A percentile compares a stretch with the other conserved stretches of the same genome.
Evolutionary conservation across 768 basidiomycete species (phyloP).

Genomic region (Baorangia bicolor): DNA sequence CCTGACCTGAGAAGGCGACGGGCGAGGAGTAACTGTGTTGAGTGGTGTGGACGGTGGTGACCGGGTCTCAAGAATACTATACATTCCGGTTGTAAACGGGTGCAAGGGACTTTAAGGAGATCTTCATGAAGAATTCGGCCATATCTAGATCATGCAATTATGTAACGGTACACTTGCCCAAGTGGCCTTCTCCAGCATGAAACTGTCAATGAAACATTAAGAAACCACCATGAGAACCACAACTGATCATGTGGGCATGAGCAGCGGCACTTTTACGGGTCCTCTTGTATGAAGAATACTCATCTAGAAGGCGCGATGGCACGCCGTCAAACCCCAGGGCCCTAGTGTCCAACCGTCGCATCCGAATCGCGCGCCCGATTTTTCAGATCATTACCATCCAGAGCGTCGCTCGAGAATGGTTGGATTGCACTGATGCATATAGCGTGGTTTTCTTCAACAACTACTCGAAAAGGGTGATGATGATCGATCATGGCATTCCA

Average conservation of each 20-base stretch:
- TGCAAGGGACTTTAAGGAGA: background rate
- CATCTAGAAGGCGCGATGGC: too few species aligned
- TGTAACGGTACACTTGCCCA: background rate
- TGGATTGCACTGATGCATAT: background rate
- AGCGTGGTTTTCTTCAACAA: background rate
- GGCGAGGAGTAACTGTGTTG: conserved; percentile 1
- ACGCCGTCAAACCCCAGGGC: too few species aligned
- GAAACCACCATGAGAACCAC: background rate
- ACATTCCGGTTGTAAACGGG: background rate
- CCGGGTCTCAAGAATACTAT: background rate
- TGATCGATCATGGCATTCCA: background rate
- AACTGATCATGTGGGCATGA: background rate
- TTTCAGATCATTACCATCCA: background rate
- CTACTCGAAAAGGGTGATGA: too few species aligned
- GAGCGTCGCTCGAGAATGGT: background rate
- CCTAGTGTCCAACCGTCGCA: background rate
- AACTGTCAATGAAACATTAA: background rate
- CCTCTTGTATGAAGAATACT: background rate
- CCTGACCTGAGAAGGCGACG: conserved; percentile 8
- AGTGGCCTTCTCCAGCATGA: too few species aligned
- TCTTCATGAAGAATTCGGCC: conserved; percentile 6
- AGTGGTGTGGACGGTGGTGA: background rate
- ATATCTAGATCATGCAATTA: conserved; percentile 1
- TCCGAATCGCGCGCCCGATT: background rate
- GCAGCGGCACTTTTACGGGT: background rate